A percentile compares a stretch with the other conserved stretches of the same genome.
Conservation (phyloP, 495 filamentous ascomycete species). For the Alectoria sarmentosa region DNA sequence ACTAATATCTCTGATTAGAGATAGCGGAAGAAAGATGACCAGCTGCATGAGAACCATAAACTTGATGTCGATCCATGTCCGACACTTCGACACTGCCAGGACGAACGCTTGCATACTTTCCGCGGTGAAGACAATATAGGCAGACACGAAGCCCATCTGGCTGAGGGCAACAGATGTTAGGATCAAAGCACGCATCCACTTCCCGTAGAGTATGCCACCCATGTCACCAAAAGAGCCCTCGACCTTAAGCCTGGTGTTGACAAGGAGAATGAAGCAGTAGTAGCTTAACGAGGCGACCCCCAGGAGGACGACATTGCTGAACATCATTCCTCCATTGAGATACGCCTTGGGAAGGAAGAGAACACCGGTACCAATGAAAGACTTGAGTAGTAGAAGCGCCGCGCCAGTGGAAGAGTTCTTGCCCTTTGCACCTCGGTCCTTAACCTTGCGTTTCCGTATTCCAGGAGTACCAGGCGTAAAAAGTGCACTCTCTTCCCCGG, state of each 20-base stretch:
- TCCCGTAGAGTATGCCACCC: conserved; percentile 84
- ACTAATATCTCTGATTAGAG: conserved; percentile 88
- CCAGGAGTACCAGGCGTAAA: conserved; percentile 58
- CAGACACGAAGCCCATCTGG: conserved; percentile 90
- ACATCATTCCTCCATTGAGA: conserved; percentile 94
- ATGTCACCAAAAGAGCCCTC: conserved; percentile 94
- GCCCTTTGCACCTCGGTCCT: conserved; percentile 61
- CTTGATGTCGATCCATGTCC: conserved; percentile 72
- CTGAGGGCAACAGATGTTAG: conserved; percentile 85
- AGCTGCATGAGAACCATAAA: conserved; percentile 89
- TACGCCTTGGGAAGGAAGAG: conserved; percentile 89
- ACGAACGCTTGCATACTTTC: conserved; percentile 95
- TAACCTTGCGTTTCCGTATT: conserved; percentile 61
- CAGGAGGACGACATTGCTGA: conserved; percentile 84
- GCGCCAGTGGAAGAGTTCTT: conserved; percentile 67
- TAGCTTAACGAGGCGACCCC: conserved; percentile 79
- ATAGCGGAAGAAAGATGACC: conserved; percentile 86
- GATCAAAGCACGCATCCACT: conserved; percentile 80
- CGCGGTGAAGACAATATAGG: conserved; percentile 97
- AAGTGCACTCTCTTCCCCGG: conserved; percentile 75
- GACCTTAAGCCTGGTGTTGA: conserved; percentile 75
- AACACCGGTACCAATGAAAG: conserved; percentile 97
- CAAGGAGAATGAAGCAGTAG: conserved; percentile 92
- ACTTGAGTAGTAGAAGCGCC: conserved; percentile 80
- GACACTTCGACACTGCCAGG: conserved; percentile 72